Percentiles rank a stretch among this genome's conserved stretches.
Conservation (phyloP, 108 stramenopile species). For the Fistulifera pelliculosa region DNA sequence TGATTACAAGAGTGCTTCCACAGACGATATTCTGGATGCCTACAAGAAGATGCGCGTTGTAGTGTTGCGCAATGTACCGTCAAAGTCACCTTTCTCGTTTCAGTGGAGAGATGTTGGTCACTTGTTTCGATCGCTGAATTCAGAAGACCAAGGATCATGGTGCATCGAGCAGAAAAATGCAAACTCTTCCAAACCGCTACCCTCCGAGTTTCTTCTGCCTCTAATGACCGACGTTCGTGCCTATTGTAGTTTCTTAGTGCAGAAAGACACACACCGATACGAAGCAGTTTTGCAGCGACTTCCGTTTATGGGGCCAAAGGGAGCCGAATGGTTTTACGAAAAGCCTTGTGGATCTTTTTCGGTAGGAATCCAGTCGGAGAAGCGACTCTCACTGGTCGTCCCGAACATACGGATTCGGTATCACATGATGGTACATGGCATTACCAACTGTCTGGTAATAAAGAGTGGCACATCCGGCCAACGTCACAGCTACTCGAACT, state of each 20-base stretch:
- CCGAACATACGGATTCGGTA: constrained; percentile 82
- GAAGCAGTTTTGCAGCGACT: constrained; percentile 25
- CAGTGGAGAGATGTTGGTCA: constrained; percentile 16
- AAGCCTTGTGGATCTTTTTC: constrained; percentile 54
- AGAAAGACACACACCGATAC: constrained; percentile 37
- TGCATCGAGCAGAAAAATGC: constrained; percentile 43
- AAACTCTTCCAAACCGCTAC: background rate
- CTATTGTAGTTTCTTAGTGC: constrained; percentile 79
- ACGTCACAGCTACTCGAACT: constrained; percentile 47
- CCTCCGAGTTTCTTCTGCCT: background rate
- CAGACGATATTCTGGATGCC: too few relatives aligned
- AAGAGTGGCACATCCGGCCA: constrained; percentile 70
- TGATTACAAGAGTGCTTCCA: too few relatives aligned
- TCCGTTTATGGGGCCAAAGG: constrained; percentile 20
- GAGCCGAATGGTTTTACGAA: constrained; percentile 21
- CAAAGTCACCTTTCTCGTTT: background rate
- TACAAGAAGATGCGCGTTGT: too few relatives aligned
- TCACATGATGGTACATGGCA: constrained; percentile 88
- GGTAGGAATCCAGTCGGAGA: constrained; percentile 24
- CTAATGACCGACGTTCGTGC: constrained; percentile 14
- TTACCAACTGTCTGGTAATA: constrained; percentile 73
- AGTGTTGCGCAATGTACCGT: too few relatives aligned
- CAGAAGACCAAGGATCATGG: constrained; percentile 50
- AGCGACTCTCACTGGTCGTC: constrained; percentile 44
- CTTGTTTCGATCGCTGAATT: constrained; percentile 34